Evolutionary conservation across 2,329 filamentous ascomycete genomes (phyloP).

Genomic region (Sclerotinia borealis): DNA sequence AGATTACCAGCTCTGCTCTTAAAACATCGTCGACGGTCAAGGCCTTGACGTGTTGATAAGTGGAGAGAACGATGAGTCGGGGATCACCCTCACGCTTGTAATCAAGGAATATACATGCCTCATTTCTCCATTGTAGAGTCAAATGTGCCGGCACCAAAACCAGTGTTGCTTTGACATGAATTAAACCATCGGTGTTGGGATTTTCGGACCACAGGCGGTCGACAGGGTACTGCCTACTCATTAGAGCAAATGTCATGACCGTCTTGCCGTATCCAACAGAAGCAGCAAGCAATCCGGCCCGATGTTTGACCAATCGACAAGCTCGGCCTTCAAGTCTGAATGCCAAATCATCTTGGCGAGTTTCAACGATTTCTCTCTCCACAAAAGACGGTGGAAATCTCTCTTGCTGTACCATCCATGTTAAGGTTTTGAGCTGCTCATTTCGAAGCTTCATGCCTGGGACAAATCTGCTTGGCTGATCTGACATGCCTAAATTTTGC

Average conservation of each 20-base stretch:
- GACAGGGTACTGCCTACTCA: neutral
- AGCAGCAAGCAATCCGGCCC: conserved; percentile 58
- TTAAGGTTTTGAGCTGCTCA: conserved; percentile 49
- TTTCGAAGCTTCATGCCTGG: conserved; percentile 35
- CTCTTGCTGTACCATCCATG: conserved; percentile 57
- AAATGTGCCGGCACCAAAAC: conserved; percentile 53
- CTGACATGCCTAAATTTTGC: neutral
- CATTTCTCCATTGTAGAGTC: conserved; percentile 50
- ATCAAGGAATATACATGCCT: conserved; percentile 37
- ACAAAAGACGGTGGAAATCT: conserved; percentile 41
- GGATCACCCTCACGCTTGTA: neutral
- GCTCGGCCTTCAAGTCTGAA: conserved; percentile 54
- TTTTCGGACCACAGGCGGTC: neutral
- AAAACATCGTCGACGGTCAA: neutral
- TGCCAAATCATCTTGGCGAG: conserved; percentile 41
- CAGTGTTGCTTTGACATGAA: conserved; percentile 49
- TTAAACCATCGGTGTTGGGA: neutral
- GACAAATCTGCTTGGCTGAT: conserved; percentile 33
- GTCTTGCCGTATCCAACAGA: conserved; percentile 64
- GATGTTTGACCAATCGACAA: conserved; percentile 37
- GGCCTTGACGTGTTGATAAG: conserved; percentile 14
- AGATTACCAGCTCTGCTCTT: neutral
- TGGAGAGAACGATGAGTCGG: conserved; percentile 39
- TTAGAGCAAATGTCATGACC: conserved; percentile 38
- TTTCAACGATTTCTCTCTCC: conserved; percentile 53